These are phyloP conservation scores for Oryza longistaminata DNA, from an alignment of 176 grass and related monocot species.

Conservation along the genomic window DNA sequence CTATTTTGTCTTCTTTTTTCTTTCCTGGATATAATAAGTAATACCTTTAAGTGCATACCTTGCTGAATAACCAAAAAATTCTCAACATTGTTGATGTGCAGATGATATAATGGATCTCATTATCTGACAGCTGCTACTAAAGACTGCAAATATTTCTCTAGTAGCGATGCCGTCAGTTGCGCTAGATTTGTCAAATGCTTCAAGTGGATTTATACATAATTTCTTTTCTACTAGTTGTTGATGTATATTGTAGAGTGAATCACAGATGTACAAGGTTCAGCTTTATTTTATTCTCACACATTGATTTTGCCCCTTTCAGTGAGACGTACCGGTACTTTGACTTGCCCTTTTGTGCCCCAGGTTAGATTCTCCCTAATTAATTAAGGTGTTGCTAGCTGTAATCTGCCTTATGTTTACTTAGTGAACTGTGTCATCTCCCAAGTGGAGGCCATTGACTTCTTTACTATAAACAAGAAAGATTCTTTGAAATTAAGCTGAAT, in stretches of 20 bases:
- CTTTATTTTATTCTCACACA: not conserved
- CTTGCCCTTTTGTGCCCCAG: constrained; percentile 91
- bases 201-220: not conserved
- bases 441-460: not conserved
- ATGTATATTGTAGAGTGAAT: not conserved
- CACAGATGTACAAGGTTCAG: not conserved
- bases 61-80: not conserved
- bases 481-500: not conserved
- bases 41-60: not conserved
- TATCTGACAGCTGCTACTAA: not conserved
- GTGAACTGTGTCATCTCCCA: not conserved
- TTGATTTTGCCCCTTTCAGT: constrained; percentile 40
- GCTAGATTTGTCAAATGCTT: not conserved
- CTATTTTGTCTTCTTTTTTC: not conserved
- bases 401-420: not conserved
- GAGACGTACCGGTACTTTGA: constrained; percentile 97
- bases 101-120: not conserved
- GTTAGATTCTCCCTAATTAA: constrained; percentile 42
- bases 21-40: not conserved
- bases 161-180: not conserved
- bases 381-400: not conserved
- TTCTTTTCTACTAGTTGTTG: not conserved
- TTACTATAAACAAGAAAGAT: not conserved
- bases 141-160: too few relatives aligned
- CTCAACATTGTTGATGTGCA: not conserved